Evolutionary conservation across 768 basidiomycete species (phyloP), one percentile per base, ranked within the genome.

Genomic region (Leucosporidium creatinivorum): DNA sequence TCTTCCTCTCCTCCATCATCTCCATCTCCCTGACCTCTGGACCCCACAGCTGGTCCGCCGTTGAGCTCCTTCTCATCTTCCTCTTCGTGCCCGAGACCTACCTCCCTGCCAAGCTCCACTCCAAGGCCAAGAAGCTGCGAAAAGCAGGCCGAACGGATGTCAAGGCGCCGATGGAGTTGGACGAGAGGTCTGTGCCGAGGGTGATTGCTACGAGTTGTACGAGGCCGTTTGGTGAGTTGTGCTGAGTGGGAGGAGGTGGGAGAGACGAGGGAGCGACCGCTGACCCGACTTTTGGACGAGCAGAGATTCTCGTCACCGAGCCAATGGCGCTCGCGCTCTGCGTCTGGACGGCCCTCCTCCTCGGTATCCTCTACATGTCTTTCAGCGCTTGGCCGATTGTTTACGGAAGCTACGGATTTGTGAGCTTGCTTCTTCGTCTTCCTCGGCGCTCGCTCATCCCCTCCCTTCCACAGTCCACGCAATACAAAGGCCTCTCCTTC

Each of bases 301-400:
- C 65, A 76, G 75, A 77, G 75, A 79, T 89, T 9, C 78, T 89
- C 7, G 51, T 84, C 0, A 83, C 80, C 58, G 88, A 93, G 71
- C 81, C 83, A n/a, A 91, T 91, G 88, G 86, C 87, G 0, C 80
- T 90, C 6, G 77, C 87, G 7, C 80, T 91, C 13, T 82, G 89
- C 75, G 76, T 83, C 19, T 91, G 89, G 89, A 87, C 76, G 4
- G 82, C 77, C 2, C 50, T 79, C 28, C 73, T 79, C 30, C 73
- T 79, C 21, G 72, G 79, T 17, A 78, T 80, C 58, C 72, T 80
- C 5, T 79, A 79, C 70, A 69, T 77, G 12, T 78, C 74, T 63
- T 80, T 80, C 69, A 73, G 74, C 25, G 79, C 78, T 0, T 74
- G 77, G 19, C 78, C 77, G 63, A 74, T 78, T 56, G 76, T 79